phyloP scores from a whole-genome alignment of 1,284 basidiomycete species.

The Naganishia albida region DNA sequence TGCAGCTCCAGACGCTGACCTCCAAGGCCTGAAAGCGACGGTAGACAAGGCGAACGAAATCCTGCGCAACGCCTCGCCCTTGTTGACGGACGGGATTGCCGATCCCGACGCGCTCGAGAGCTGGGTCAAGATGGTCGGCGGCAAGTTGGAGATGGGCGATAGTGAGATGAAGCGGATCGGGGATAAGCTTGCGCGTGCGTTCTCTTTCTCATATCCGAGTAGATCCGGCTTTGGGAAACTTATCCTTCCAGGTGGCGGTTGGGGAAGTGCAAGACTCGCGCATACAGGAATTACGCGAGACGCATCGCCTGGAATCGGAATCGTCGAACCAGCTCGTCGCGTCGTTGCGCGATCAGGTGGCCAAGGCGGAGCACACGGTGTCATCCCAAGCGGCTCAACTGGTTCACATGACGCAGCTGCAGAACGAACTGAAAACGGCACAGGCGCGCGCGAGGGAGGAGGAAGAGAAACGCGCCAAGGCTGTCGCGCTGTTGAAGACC shows the following conservation, averaged over 20 bases:
- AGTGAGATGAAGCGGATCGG: constrained; percentile 70
- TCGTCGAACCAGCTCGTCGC: constrained; percentile 75
- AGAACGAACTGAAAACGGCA: constrained; percentile 64
- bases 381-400: constrained; percentile 56
- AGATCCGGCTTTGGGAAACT: no score
- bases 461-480: constrained; percentile 93
- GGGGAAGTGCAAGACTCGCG: constrained; percentile 74
- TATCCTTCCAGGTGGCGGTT: no score
- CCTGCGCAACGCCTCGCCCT: constrained; percentile 70
- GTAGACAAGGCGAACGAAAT: constrained; percentile 65
- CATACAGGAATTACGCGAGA: constrained; percentile 78
- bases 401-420: constrained; percentile 62
- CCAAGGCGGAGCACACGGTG: constrained; percentile 66
- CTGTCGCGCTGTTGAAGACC: constrained; percentile 82
- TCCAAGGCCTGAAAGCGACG: constrained; percentile 41
- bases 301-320: constrained; percentile 71
- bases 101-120: constrained; percentile 70
- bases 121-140: constrained; percentile 67
- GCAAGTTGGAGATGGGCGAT: constrained; percentile 67
- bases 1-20: constrained; percentile 24
- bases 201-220: neutral
- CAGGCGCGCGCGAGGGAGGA: constrained; percentile 76
- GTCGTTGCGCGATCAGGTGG: constrained; percentile 66
- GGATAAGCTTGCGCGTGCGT: constrained; percentile 69
- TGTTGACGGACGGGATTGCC: constrained; percentile 61